Evolutionary conservation across 1,284 basidiomycete genomes (phyloP).

Genomic region (Ceratobasidium sp.): DNA sequence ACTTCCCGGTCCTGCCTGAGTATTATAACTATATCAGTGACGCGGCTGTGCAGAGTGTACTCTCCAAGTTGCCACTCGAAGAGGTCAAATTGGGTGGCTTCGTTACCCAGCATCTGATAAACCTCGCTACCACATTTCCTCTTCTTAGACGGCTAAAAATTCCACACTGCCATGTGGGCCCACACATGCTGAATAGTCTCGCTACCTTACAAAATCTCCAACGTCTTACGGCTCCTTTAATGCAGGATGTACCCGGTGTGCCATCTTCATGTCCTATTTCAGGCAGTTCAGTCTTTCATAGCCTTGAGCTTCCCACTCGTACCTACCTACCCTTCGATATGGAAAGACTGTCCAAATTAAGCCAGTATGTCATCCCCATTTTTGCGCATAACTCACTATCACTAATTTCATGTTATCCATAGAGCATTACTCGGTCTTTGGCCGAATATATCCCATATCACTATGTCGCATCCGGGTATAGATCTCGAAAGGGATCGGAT

Average conservation of each 20-base stretch:
- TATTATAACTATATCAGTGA: not conserved
- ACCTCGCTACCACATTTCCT: not conserved
- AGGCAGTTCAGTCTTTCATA: not conserved
- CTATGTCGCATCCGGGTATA: too few relatives aligned
- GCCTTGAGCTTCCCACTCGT: not conserved
- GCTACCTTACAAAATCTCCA: not conserved
- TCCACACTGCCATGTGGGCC: not conserved
- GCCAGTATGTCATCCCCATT: not conserved
- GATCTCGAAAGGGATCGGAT: too few relatives aligned
- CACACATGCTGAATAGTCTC: not conserved
- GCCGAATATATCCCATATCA: not conserved
- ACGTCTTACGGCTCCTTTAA: not conserved
- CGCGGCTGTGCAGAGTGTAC: not conserved
- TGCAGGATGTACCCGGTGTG: not conserved
- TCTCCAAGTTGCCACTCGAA: not conserved
- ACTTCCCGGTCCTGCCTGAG: too few relatives aligned
- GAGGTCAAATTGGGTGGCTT: not conserved
- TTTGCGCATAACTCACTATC: not conserved
- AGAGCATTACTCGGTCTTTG: not conserved
- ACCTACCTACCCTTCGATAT: not conserved
- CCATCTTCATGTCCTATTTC: not conserved
- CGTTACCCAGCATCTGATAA: not conserved
- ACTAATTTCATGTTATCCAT: not conserved
- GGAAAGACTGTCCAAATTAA: not conserved
- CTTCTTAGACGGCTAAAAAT: not conserved